Evolutionary conservation across 306 rosid genomes (phyloP).

Genomic region (Inga leiocalycina): DNA sequence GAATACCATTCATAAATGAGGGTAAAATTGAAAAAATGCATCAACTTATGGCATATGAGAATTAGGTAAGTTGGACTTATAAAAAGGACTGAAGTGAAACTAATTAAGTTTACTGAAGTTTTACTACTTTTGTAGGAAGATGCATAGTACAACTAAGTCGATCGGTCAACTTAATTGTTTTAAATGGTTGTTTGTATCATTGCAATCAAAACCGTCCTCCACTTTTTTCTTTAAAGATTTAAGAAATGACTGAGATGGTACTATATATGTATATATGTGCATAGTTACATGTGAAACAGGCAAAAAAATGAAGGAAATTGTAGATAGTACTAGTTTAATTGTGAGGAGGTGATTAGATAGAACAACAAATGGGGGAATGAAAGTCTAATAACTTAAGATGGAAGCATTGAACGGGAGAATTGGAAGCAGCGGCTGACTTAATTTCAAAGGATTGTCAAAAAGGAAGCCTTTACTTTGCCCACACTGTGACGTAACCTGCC

Average conservation of each 20-base stretch:
- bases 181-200: no score
- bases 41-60: no score
- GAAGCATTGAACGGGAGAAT: constrained; percentile 21
- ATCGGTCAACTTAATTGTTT: background rate
- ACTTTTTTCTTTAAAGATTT: no score
- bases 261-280: no score
- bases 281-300: no score
- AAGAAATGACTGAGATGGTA: no score
- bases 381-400: constrained; percentile 29
- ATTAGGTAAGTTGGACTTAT: no score
- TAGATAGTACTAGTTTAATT: background rate
- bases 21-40: no score
- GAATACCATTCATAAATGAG: no score
- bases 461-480: constrained; percentile 24
- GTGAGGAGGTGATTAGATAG: constrained; percentile 2
- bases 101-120: no score
- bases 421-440: constrained; percentile 9
- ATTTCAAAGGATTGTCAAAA: constrained; percentile 30
- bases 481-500: constrained; percentile 35
- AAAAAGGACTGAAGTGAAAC: no score
- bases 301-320: background rate
- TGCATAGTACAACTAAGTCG: background rate
- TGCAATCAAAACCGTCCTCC: background rate
- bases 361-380: constrained; percentile 4
- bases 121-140: no score